Conservation (phyloP, 2,329 filamentous ascomycete species). For the Diplocarpon rosae region DNA sequence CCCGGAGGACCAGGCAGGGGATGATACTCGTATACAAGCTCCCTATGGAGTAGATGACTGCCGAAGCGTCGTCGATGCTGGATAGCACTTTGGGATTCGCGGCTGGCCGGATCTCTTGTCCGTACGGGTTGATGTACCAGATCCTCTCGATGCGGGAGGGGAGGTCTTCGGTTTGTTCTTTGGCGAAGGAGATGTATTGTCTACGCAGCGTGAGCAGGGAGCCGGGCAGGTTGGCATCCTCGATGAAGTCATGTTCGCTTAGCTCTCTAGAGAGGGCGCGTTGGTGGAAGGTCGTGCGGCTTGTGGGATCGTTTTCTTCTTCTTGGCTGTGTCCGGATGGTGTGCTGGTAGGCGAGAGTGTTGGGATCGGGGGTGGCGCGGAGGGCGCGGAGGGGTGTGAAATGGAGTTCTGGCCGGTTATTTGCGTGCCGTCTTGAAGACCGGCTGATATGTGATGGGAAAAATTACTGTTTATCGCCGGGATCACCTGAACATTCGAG, state of each 20-base stretch:
- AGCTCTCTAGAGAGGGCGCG: constrained; percentile 29
- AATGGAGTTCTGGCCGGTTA: constrained; percentile 88
- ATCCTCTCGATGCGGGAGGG: constrained; percentile 67
- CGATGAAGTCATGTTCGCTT: constrained; percentile 52
- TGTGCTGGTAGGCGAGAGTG: constrained; percentile 1
- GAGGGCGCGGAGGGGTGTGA: constrained; percentile 51
- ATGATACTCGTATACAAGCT: constrained; percentile 84
- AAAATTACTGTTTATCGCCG: constrained; percentile 90
- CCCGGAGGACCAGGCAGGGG: constrained; percentile 68
- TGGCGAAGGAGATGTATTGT: constrained; percentile 74
- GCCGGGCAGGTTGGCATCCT: constrained; percentile 73
- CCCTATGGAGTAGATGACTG: constrained; percentile 86
- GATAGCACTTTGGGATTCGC: constrained; percentile 73
- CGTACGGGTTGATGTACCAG: constrained; percentile 98
- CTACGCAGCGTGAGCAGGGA: constrained; percentile 69
- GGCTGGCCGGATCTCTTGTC: constrained; percentile 81
- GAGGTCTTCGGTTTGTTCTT: constrained; percentile 63
- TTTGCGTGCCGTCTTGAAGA: constrained; percentile 61
- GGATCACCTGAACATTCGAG: constrained; percentile 64
- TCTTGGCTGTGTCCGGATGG: neutral
- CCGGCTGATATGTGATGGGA: constrained; percentile 87
- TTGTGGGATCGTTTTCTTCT: constrained; percentile 10
- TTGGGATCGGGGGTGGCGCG: constrained; percentile 18
- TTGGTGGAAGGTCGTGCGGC: constrained; percentile 9
- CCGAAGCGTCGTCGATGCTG: constrained; percentile 45